These are phyloP conservation scores for Gentiana dahurica DNA, from an alignment of 257 asterid species.

Conservation along the genomic window DNA sequence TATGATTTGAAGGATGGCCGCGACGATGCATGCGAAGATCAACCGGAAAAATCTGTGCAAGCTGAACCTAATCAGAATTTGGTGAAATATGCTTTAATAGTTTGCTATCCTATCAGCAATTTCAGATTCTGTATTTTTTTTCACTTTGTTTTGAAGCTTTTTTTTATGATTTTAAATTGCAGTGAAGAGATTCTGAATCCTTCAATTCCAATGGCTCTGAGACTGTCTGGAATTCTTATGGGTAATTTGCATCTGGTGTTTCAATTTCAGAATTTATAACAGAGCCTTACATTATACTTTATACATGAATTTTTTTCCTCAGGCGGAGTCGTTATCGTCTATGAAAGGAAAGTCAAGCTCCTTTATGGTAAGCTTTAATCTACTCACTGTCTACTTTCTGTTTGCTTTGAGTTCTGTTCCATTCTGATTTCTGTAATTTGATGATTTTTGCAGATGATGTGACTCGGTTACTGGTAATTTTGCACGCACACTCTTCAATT, in stretches of 20 bases:
- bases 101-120: background rate
- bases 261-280: background rate
- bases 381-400: too few species aligned
- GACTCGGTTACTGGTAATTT: conserved; percentile 66
- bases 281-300: background rate
- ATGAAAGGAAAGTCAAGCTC: conserved; percentile 84
- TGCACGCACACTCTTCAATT: background rate
- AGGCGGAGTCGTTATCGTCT: conserved; percentile 97
- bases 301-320: background rate
- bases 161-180: background rate
- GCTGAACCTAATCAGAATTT: conserved; percentile 72
- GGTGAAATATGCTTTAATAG: conserved; percentile 21
- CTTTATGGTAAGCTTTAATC: conserved; percentile 46
- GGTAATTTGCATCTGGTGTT: conserved; percentile 28
- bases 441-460: conserved; percentile 64
- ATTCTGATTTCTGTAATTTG: conserved; percentile 6
- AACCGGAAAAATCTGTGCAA: conserved; percentile 57
- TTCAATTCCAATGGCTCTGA: conserved; percentile 89
- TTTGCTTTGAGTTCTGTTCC: conserved; percentile 4
- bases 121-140: too few species aligned
- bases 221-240: conserved; percentile 96
- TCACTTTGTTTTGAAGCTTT: background rate
- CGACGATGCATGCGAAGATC: conserved; percentile 74
- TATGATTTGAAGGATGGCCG: conserved; percentile 76
- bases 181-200: conserved; percentile 92